These are phyloP conservation scores for Lecanicillium sp. DNA, from an alignment of 2,329 filamentous ascomycete species.

Conservation along the genomic window DNA sequence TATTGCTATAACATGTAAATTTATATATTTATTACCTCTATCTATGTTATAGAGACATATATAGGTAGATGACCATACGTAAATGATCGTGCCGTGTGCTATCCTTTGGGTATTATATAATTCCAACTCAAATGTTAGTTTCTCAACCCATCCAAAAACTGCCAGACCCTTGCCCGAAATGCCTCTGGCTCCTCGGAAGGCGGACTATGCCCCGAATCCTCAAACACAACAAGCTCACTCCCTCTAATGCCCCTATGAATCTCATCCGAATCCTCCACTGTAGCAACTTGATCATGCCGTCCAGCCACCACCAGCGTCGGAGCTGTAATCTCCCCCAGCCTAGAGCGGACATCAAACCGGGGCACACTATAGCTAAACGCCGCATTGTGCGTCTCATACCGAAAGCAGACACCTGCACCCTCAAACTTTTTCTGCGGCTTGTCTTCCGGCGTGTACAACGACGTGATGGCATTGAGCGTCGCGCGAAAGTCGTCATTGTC, in stretches of 20 bases:
- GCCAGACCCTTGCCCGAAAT: slow-evolving; percentile 9
- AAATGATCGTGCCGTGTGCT: no score
- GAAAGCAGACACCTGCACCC: slow-evolving; percentile 2
- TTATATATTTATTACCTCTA: no score
- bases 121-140: no score
- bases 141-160: slow-evolving; percentile 10
- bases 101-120: no score
- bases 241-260: slow-evolving; percentile 11
- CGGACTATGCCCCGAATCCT: slow-evolving; percentile 15
- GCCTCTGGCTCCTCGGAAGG: slow-evolving; percentile 13
- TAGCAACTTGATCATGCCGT: slow-evolving; percentile 14
- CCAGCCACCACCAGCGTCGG: slow-evolving; percentile 15
- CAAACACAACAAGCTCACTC: slow-evolving; percentile 15
- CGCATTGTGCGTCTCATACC: slow-evolving; percentile 15
- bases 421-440: neutral
- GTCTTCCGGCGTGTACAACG: slow-evolving; percentile 12
- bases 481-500: slow-evolving; percentile 13
- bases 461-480: slow-evolving; percentile 11
- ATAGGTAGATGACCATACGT: no score
- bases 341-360: slow-evolving; percentile 14
- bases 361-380: slow-evolving; percentile 15
- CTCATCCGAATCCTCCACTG: slow-evolving; percentile 14
- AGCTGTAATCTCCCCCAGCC: slow-evolving; percentile 10
- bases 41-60: no score
- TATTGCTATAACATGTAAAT: no score